phyloP scores from a whole-genome alignment of 768 basidiomycete species.

The Suillus sp. region DNA sequence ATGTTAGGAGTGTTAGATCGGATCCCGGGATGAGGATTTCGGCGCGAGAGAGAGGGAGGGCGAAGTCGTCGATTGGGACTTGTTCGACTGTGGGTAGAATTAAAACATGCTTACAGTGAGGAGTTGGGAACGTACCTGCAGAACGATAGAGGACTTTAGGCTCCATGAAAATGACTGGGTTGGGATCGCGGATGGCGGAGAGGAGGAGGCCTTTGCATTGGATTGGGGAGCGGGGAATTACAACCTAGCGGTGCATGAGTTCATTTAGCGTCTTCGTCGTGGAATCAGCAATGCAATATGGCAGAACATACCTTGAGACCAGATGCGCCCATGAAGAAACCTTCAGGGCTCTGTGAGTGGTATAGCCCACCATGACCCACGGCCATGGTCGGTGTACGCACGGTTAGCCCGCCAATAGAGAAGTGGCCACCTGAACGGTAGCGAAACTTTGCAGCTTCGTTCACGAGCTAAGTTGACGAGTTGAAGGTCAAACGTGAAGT shows the following conservation, averaged over 20 bases:
- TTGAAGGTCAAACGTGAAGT: slow-evolving; percentile 1
- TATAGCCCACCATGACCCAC: slow-evolving; percentile 94
- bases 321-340: slow-evolving; percentile 88
- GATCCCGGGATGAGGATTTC: slow-evolving; percentile 74
- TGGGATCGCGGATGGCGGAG: slow-evolving; percentile 86
- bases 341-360: slow-evolving; percentile 95
- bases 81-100: slow-evolving; percentile 66
- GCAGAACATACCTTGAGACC: slow-evolving; percentile 70
- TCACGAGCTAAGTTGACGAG: slow-evolving; percentile 64
- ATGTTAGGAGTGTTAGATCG: slow-evolving; percentile 88
- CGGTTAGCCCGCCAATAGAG: slow-evolving; percentile 80
- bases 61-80: slow-evolving; percentile 86
- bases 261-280: background rate
- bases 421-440: slow-evolving; percentile 87
- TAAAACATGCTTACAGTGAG: slow-evolving; percentile 6
- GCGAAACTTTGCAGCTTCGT: slow-evolving; percentile 91
- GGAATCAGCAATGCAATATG: background rate
- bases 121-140: slow-evolving; percentile 49
- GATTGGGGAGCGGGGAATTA: slow-evolving; percentile 92
- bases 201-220: slow-evolving; percentile 94
- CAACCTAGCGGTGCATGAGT: slow-evolving; percentile 43
- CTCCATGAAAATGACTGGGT: slow-evolving; percentile 95
- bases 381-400: slow-evolving; percentile 87
- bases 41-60: slow-evolving; percentile 80
- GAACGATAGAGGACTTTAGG: slow-evolving; percentile 93